Conservation (phyloP, 805 yeast species). For the Candida koratica region DNA sequence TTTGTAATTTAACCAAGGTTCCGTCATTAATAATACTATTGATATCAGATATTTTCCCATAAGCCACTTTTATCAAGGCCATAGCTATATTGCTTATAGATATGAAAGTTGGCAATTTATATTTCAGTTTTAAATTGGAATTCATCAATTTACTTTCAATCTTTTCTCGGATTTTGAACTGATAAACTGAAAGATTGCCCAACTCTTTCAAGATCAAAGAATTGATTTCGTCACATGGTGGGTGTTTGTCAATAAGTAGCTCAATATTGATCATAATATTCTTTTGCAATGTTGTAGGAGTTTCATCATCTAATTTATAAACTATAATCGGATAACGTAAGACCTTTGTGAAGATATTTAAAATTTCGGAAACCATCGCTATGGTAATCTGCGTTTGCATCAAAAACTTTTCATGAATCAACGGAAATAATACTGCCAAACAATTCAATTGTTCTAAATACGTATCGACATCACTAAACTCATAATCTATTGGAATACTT, state of each 20-base stretch:
- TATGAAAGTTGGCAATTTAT: conserved; percentile 59
- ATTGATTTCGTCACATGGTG: conserved; percentile 27
- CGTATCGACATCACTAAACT: conserved; percentile 35
- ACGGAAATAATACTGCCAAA: conserved; percentile 50
- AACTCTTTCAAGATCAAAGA: conserved; percentile 51
- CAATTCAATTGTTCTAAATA: conserved; percentile 62
- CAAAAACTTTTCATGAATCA: conserved; percentile 34
- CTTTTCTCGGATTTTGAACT: conserved; percentile 56
- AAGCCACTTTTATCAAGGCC: conserved; percentile 32
- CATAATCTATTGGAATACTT: conserved; percentile 35
- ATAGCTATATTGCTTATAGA: conserved; percentile 53
- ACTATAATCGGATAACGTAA: conserved; percentile 73
- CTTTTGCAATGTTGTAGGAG: conserved; percentile 59
- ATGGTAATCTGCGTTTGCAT: conserved; percentile 22
- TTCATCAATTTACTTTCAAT: conserved; percentile 51
- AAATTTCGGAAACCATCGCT: conserved; percentile 44
- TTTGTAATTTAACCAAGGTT: conserved; percentile 43
- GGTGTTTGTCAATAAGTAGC: conserved; percentile 20
- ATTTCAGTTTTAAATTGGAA: conserved; percentile 26
- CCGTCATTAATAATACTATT: conserved; percentile 40
- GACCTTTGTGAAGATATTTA: conserved; percentile 59
- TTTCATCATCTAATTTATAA: conserved; percentile 46
- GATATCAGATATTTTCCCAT: conserved; percentile 30
- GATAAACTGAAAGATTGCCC: conserved; percentile 50
- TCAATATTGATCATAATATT: conserved; percentile 51